Percentiles rank a stretch among this genome's conserved stretches.
These are phyloP conservation scores for Pichia rugopelliculosa DNA, from an alignment of 805 yeast species.

Conservation along the genomic window DNA sequence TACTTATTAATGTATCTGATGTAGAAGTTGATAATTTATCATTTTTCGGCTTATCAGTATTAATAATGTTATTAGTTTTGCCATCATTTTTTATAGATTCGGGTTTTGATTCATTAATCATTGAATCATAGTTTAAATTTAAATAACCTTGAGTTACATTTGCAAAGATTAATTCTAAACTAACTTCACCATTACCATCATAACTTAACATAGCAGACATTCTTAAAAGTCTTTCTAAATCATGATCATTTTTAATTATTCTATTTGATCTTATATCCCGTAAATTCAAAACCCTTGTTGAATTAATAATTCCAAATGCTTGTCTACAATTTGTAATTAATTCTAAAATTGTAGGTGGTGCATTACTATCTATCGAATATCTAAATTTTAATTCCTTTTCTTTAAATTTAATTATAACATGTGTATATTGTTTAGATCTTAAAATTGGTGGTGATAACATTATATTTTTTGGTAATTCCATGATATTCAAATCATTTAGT, in stretches of 20 bases:
- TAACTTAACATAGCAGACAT: constrained; percentile 14
- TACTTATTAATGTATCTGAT: constrained; percentile 6
- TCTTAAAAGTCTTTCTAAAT: constrained; percentile 39
- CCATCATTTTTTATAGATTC: not conserved
- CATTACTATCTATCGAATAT: constrained; percentile 54
- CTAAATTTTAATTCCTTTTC: constrained; percentile 53
- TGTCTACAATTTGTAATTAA: constrained; percentile 68
- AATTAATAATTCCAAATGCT: constrained; percentile 53
- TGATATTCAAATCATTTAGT: not conserved
- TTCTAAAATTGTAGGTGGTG: constrained; percentile 77
- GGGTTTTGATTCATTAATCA: not conserved
- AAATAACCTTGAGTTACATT: constrained; percentile 23
- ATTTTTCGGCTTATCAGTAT: not conserved
- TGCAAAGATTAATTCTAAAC: constrained; percentile 33
- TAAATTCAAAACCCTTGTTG: constrained; percentile 30
- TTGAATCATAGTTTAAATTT: constrained; percentile 20
- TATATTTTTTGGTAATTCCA: not conserved
- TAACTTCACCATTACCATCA: constrained; percentile 27
- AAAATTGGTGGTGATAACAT: constrained; percentile 8
- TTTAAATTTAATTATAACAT: constrained; percentile 44
- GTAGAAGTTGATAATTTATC: not conserved
- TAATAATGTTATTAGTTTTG: not conserved
- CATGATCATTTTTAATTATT: constrained; percentile 37
- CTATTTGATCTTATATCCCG: constrained; percentile 25
- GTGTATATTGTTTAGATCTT: constrained; percentile 19